phyloP scores from a whole-genome alignment of 2,329 filamentous ascomycete species.

The Pestalotiopsis sp. region DNA sequence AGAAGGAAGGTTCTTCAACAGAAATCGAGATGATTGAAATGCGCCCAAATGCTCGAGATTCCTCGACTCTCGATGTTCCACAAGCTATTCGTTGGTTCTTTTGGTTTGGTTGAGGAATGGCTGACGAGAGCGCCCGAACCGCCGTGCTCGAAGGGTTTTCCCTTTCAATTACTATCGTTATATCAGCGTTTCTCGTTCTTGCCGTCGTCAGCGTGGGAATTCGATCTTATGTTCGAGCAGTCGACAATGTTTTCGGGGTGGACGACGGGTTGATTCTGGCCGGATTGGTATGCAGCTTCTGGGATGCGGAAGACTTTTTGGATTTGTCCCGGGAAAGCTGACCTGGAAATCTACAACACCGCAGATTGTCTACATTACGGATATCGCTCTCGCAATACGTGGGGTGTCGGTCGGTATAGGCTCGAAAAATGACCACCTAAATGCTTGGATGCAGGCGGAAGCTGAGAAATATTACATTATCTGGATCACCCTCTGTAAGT shows the following conservation, averaged over 20 bases:
- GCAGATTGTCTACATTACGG: constrained; percentile 16
- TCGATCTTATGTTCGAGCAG: background rate
- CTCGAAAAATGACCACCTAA: constrained; percentile 1
- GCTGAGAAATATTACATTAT: constrained; percentile 9
- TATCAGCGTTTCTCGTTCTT: background rate
- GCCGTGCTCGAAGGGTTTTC: constrained; percentile 6
- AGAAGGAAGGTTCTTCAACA: background rate
- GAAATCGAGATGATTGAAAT: background rate
- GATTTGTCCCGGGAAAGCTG: background rate
- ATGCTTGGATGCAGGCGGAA: constrained; percentile 6
- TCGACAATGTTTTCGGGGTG: constrained; percentile 4
- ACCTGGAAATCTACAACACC: background rate
- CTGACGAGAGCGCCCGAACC: background rate
- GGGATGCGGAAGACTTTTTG: no score
- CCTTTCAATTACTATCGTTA: background rate
- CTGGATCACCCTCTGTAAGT: constrained; percentile 9
- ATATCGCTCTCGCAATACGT: constrained; percentile 11
- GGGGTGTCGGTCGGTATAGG: constrained; percentile 1
- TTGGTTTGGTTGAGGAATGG: background rate
- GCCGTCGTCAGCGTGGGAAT: background rate
- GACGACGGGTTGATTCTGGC: constrained; percentile 4
- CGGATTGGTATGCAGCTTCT: background rate
- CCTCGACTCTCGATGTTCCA: background rate
- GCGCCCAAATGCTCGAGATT: background rate
- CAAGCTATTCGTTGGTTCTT: background rate